Conservation (phyloP, 2,329 filamentous ascomycete genomes). For the Nakataea oryzae region DNA sequence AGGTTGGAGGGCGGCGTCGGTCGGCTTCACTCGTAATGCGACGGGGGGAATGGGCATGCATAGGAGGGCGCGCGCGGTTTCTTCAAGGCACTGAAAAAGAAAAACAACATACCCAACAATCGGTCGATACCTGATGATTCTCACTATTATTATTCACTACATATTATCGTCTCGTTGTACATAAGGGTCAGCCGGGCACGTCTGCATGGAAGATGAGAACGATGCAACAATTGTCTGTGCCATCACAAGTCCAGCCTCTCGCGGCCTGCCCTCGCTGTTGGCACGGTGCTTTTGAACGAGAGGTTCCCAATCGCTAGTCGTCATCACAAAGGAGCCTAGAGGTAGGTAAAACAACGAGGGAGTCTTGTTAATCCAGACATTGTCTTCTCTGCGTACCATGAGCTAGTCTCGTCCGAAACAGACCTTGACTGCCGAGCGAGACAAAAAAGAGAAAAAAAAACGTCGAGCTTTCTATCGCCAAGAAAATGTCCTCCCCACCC, state of each 20-base stretch:
- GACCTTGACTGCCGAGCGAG: too few species aligned
- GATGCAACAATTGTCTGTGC: not conserved
- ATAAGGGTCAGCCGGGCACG: not conserved
- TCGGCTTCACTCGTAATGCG: not conserved
- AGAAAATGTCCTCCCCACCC: too few species aligned
- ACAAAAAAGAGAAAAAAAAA: too few species aligned
- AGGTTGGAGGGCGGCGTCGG: not conserved
- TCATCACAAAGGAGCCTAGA: too few species aligned
- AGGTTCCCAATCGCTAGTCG: too few species aligned
- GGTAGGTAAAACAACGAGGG: too few species aligned
- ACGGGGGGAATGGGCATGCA: not conserved
- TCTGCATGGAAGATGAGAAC: not conserved
- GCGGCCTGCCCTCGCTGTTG: too few species aligned
- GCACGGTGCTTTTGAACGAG: too few species aligned
- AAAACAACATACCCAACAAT: not conserved
- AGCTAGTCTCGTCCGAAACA: too few species aligned
- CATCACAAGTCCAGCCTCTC: not conserved
- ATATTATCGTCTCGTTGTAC: not conserved
- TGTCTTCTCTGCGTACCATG: too few species aligned
- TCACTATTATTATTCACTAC: not conserved
- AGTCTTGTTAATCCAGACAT: too few species aligned
- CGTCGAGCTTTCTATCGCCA: too few species aligned
- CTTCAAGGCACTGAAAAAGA: conserved; percentile 1
- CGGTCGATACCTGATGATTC: not conserved
- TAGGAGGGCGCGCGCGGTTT: not conserved